Evolutionary conservation across 2,329 filamentous ascomycete genomes (phyloP).

Genomic region (Coniochaeta hoffmannii): DNA sequence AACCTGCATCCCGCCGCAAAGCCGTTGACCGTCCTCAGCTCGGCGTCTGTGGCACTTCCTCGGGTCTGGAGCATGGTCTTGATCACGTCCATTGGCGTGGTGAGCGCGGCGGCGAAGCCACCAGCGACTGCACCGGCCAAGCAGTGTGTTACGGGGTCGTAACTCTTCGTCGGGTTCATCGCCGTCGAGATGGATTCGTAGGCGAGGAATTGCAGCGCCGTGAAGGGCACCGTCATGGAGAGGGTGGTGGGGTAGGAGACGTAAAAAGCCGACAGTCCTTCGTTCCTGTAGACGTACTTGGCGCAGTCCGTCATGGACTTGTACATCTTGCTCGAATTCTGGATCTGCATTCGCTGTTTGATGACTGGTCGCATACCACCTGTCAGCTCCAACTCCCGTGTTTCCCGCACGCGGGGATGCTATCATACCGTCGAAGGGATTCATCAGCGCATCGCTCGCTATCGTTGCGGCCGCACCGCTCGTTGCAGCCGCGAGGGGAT

Average conservation of each 20-base stretch:
- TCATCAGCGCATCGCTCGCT: constrained; percentile 97
- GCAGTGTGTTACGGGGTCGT: constrained; percentile 92
- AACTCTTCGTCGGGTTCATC: constrained; percentile 79
- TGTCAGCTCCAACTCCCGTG: neutral
- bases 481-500: constrained; percentile 85
- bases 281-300: constrained; percentile 74
- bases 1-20: constrained; percentile 72
- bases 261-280: constrained; percentile 90
- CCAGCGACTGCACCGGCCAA: constrained; percentile 86
- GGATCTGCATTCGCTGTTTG: constrained; percentile 98
- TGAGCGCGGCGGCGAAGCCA: constrained; percentile 86
- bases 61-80: constrained; percentile 96
- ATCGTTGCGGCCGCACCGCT: constrained; percentile 95
- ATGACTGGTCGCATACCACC: constrained; percentile 63
- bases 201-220: constrained; percentile 90
- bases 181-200: constrained; percentile 94
- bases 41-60: constrained; percentile 69
- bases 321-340: constrained; percentile 83
- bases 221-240: constrained; percentile 98
- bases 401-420: neutral
- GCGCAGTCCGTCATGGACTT: constrained; percentile 83
- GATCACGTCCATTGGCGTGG: constrained; percentile 94
- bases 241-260: constrained; percentile 96
- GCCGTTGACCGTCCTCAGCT: constrained; percentile 79
- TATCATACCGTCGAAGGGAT: constrained; percentile 89